Evolutionary conservation across 495 filamentous ascomycete species (phyloP), one percentile per base, ranked within the genome.

Genomic region (Beverwykella pulmonaria): DNA sequence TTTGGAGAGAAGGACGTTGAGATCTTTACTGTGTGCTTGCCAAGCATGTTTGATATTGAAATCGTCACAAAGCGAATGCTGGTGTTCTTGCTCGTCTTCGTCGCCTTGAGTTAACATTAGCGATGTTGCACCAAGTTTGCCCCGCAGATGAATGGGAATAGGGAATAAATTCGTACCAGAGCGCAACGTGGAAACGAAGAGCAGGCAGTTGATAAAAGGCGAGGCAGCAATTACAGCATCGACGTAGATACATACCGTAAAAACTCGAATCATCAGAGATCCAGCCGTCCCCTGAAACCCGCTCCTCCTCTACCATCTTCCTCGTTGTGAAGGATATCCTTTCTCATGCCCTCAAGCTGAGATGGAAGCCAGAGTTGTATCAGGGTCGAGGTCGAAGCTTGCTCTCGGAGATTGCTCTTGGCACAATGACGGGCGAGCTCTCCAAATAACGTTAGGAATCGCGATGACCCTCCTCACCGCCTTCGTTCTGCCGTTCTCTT

Each of bases 181-280:
- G 4, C 2, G 32, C 9, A 32, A 23, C 23, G 3, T 61, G 6
- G 59, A 46, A 34, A 12, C 12, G 12, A 34, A 12, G 12, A 34
- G 12, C 32, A 34, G 32, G 32, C 32, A 12, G 12, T 34, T 34
- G 32, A 34, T 34, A 12, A 34, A 34, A 34, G 5, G 5, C 32
- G 6, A 34, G 12, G 12, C 5, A 34, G 17, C 8, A 44, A 10
- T 4, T 34, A 34, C 12, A 34, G 30, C 4, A 34, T 4, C 9
- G 39, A 44, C 0, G 19, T 3, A 19, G 17, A 25, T 52, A n/a
- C 66, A 12, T 67, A 77, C 75, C 75, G 30, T 72, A 76, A 62
- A 77, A 77, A 59, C 68, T 73, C 19, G 75, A 77, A 15, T 77
- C 75, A 57, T 77, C 75, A 2, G 71, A 75, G 25, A 77, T 65